Base-by-base conservation (phyloP, 495 filamentous ascomycete genomes). In the Aspergillus avenaceus region DNA sequence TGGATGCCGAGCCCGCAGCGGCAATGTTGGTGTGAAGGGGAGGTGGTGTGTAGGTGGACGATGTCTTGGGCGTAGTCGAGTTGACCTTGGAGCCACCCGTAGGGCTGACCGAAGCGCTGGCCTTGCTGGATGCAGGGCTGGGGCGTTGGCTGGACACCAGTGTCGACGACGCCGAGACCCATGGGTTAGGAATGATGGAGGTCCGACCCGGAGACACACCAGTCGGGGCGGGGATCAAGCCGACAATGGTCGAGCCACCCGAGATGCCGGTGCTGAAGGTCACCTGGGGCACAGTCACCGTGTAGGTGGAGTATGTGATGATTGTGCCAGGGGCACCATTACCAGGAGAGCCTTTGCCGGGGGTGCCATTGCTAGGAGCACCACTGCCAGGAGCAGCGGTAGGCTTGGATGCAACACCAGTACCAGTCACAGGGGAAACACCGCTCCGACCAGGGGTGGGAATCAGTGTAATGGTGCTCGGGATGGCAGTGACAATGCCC, bases 401-500 rank as follows among this genome's bases (percentile, higher is more conserved):
- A 52, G 25, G 64, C 28, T 45, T 31, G 36, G 74, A 49, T 8
- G 53, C 50, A 16, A 1, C 16, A 8, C 34, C 16, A 18, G 34
- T 19, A 18, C 59, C 49, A 14, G 69, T 71, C 49, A 77, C 68
- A 18, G 78, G 55, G 22, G 56, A 45, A 8, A 52, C 53, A 14
- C 47, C 46, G 24, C 63, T 57, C 12, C 32, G 41, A 36, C 40
- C 50, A 12, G 54, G 50, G 28, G 70, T 72, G 3, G 80, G 77
- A 29, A 62, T 66, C 21, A 85, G 66, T n/a, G 80, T 82, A 63
- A 86, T 78, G 19, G 71, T 82, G 5, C 74, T 64, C 1, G 85
- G 84, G 47, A 86, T 77, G 32, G 71, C 82, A 49, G 88, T 93
- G 60, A 89, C 79, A 62, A 97, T 87, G 45, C 79, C 91, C 2